phyloP scores from a whole-genome alignment of 2,329 filamentous ascomycete species.

The Paracorniculantispora psalliotae region DNA sequence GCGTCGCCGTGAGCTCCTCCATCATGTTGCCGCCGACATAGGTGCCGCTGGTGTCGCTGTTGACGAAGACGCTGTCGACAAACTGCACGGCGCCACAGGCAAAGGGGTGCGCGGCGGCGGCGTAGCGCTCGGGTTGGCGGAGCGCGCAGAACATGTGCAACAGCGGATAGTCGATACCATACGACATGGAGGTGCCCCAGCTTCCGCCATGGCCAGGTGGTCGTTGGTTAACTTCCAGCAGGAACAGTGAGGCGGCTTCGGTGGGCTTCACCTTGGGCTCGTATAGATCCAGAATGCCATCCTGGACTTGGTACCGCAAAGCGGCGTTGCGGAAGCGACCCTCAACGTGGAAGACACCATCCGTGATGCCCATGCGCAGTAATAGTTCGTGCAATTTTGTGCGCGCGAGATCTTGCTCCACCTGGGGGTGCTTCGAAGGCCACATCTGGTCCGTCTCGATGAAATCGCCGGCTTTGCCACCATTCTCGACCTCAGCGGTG shows the following conservation, averaged over 20 bases:
- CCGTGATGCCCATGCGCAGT: not conserved
- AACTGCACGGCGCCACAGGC: not conserved
- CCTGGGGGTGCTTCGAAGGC: not conserved
- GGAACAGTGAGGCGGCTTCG: too few species aligned
- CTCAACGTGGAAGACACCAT: too few species aligned
- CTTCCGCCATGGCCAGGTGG: not conserved
- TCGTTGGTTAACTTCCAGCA: too few species aligned
- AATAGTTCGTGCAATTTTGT: too few species aligned
- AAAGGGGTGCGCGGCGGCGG: not conserved
- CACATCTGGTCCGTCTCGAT: not conserved
- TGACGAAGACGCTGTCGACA: not conserved
- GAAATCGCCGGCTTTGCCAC: not conserved
- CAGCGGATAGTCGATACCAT: not conserved
- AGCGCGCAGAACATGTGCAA: not conserved
- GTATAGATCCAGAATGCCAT: too few species aligned
- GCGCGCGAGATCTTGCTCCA: not conserved
- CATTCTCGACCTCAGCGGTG: not conserved
- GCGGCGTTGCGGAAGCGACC: too few species aligned
- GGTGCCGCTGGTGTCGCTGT: not conserved
- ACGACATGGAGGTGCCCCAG: not conserved
- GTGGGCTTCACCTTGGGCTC: too few species aligned
- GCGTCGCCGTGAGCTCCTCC: not conserved
- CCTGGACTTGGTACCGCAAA: too few species aligned
- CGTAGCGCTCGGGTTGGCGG: not conserved
- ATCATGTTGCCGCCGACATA: not conserved